These are phyloP conservation scores for Xylaria sp. DNA, from an alignment of 2,329 filamentous ascomycete genomes.

Conservation along the genomic window DNA sequence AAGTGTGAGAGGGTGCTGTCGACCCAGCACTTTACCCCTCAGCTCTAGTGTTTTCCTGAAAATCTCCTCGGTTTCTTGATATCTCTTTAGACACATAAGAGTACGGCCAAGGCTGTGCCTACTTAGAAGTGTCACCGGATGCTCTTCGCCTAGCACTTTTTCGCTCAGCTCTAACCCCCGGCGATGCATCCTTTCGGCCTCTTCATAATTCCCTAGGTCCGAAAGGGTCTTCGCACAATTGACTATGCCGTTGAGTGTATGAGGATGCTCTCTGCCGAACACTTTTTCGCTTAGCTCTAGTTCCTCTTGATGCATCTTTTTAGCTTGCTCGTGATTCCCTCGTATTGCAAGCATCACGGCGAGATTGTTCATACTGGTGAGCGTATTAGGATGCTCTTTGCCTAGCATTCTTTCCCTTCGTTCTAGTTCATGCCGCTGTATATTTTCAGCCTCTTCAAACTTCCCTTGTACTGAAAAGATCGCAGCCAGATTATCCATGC, in stretches of 20 bases:
- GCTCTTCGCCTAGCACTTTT: too few species aligned
- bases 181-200: too few species aligned
- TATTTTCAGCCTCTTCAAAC: neutral
- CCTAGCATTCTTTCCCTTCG: neutral
- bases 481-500: neutral
- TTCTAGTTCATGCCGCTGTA: neutral
- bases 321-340: neutral
- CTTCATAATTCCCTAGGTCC: too few species aligned
- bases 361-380: neutral
- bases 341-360: neutral
- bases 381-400: neutral
- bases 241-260: neutral
- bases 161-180: too few species aligned
- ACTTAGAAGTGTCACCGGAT: too few species aligned
- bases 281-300: neutral
- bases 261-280: neutral
- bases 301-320: neutral
- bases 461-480: neutral
- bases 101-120: neutral
- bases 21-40: neutral
- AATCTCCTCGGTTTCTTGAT: neutral
- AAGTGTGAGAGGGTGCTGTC: neutral
- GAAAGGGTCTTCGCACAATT: too few species aligned
- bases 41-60: neutral
- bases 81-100: neutral